Evolutionary conservation across 2,329 filamentous ascomycete species (phyloP).

Genomic region (Lachnellula cervina): DNA sequence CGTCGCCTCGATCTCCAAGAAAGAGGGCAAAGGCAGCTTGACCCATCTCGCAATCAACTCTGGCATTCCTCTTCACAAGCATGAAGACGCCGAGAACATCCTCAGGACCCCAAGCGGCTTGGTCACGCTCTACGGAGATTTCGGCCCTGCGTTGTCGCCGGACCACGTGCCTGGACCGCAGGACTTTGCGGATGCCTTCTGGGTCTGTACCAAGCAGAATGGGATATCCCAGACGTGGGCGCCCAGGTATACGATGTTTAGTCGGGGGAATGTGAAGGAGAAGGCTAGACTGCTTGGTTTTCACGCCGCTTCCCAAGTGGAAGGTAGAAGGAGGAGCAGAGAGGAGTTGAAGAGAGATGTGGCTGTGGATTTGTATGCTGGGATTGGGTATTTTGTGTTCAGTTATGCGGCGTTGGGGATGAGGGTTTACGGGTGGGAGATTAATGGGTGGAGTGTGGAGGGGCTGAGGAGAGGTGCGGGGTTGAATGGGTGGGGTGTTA

Average conservation of each 20-base stretch:
- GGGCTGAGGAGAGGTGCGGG: conserved; percentile 70
- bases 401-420: conserved; percentile 71
- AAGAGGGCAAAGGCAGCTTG: conserved; percentile 36
- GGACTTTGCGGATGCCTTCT: conserved; percentile 67
- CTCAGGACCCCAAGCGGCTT: conserved; percentile 70
- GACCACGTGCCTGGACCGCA: conserved; percentile 10
- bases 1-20: conserved; percentile 41
- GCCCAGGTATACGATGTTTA: conserved; percentile 91
- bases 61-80: conserved; percentile 48
- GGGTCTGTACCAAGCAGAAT: conserved; percentile 74
- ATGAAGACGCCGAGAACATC: conserved; percentile 51
- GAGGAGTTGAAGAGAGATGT: conserved; percentile 5
- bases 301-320: conserved; percentile 21
- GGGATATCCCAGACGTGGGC: conserved; percentile 82
- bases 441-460: conserved; percentile 86
- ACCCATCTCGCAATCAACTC: conserved; percentile 59
- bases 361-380: conserved; percentile 80
- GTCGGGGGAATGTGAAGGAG: conserved; percentile 82
- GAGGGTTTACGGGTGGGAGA: conserved; percentile 78
- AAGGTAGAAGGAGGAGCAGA: conserved; percentile 3
- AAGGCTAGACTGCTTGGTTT: conserved; percentile 70
- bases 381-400: conserved; percentile 92
- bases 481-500: conserved; percentile 61
- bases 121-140: conserved; percentile 66
- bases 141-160: conserved; percentile 48